Evolutionary conservation across 805 yeast species (phyloP).

Genomic region (Kuraishia hungarica): DNA sequence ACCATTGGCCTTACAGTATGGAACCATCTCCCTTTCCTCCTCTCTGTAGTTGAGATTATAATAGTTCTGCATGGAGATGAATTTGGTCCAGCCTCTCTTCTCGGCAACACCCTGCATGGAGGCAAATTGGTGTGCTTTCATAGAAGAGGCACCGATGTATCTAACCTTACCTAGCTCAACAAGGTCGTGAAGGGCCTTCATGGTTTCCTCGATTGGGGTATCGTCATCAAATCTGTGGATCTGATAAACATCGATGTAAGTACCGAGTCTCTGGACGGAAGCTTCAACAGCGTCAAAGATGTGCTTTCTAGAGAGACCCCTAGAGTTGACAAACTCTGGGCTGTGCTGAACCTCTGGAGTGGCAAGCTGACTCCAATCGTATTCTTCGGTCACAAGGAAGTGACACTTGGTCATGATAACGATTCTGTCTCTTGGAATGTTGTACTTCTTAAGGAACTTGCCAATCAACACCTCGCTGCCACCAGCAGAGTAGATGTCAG

Average conservation of each 20-base stretch:
- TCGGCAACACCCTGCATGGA: constrained; percentile 50
- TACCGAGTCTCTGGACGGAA: constrained; percentile 39
- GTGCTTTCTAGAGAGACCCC: constrained; percentile 37
- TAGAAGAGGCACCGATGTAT: constrained; percentile 59
- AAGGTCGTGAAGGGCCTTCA: constrained; percentile 47
- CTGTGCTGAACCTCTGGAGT: constrained; percentile 4
- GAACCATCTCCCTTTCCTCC: constrained; percentile 56
- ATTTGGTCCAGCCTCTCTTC: constrained; percentile 45
- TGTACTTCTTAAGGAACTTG: constrained; percentile 40
- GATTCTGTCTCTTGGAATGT: constrained; percentile 43
- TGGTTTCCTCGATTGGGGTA: constrained; percentile 43
- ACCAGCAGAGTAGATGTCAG: constrained; percentile 40
- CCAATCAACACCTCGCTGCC: constrained; percentile 40
- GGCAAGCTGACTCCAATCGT: not conserved
- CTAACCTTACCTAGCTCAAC: constrained; percentile 37
- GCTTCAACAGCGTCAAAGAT: constrained; percentile 33
- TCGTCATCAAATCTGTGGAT: constrained; percentile 44
- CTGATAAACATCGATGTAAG: constrained; percentile 45
- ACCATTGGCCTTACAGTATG: constrained; percentile 41
- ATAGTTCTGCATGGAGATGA: constrained; percentile 50
- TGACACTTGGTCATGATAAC: constrained; percentile 44
- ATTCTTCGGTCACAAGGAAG: constrained; percentile 8
- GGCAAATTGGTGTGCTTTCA: constrained; percentile 47
- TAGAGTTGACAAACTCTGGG: constrained; percentile 24
- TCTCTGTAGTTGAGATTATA: constrained; percentile 53